phyloP scores from a whole-genome alignment of 2,329 filamentous ascomycete genomes.

The Decorospora gaudefroyi region DNA sequence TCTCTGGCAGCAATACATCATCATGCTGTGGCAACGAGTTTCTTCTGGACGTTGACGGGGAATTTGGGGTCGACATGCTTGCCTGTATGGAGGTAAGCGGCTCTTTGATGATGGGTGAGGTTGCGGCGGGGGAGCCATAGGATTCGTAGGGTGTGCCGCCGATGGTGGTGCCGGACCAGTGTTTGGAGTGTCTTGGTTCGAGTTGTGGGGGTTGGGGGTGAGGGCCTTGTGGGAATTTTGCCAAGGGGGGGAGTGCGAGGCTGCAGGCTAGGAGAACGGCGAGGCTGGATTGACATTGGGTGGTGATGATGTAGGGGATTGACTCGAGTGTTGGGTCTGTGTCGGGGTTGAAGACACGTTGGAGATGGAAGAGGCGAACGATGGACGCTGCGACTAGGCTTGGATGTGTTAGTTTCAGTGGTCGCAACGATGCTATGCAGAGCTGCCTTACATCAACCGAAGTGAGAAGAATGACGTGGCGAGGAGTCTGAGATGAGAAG shows the following conservation, averaged over 20 bases:
- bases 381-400: conserved; percentile 32
- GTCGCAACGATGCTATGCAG: background rate
- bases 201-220: conserved; percentile 10
- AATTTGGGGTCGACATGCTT: conserved; percentile 23
- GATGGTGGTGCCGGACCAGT: conserved; percentile 29
- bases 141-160: conserved; percentile 27
- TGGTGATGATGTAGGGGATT: conserved; percentile 30
- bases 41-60: background rate
- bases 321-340: conserved; percentile 25
- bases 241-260: conserved; percentile 27
- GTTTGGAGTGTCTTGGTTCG: conserved; percentile 18
- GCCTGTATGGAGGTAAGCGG: conserved; percentile 24
- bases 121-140: conserved; percentile 10
- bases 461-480: conserved; percentile 26
- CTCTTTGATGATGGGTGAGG: conserved; percentile 13
- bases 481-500: conserved; percentile 20
- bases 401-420: background rate
- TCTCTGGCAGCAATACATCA: conserved; percentile 20
- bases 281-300: conserved; percentile 30
- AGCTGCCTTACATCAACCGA: conserved; percentile 26
- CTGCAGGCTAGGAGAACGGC: conserved; percentile 31
- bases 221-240: conserved; percentile 11
- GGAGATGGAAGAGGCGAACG: conserved; percentile 27
- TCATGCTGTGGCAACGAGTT: conserved; percentile 2
- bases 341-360: conserved; percentile 11